Conservation (phyloP, 2,329 filamentous ascomycete genomes). For the Aspergillus pseudoterreus region DNA sequence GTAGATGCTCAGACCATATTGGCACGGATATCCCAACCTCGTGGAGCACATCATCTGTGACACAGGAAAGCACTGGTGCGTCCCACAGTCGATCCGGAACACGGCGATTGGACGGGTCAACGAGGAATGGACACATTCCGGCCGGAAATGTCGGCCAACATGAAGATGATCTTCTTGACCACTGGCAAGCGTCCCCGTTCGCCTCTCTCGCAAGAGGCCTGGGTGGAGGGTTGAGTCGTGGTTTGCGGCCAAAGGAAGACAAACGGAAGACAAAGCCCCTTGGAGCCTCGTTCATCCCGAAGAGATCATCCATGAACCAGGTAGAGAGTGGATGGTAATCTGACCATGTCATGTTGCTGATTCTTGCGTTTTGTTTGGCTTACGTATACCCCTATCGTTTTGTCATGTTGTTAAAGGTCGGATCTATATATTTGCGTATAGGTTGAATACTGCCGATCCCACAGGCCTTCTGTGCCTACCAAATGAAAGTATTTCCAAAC, state of each 20-base stretch:
- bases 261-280: constrained; percentile 21
- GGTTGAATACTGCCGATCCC: background rate
- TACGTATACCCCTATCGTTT: constrained; percentile 7
- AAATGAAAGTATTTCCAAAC: too few relatives aligned
- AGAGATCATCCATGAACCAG: constrained; percentile 22
- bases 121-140: constrained; percentile 11
- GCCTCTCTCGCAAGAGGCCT: constrained; percentile 40
- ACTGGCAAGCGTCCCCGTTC: constrained; percentile 37
- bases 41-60: constrained; percentile 15
- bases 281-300: constrained; percentile 16
- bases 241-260: constrained; percentile 31
- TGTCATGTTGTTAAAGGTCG: background rate
- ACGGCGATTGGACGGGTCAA: constrained; percentile 12
- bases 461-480: too few relatives aligned
- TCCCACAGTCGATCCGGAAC: constrained; percentile 14
- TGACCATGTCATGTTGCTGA: constrained; percentile 1
- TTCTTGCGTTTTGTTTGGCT: background rate
- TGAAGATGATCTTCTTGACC: constrained; percentile 30
- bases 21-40: constrained; percentile 31
- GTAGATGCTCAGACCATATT: constrained; percentile 40
- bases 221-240: constrained; percentile 41
- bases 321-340: constrained; percentile 16
- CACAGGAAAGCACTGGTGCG: constrained; percentile 11
- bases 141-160: constrained; percentile 21
- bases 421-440: background rate